These are phyloP conservation scores for Aspergillus oerlinghausenensis DNA, from an alignment of 2,329 filamentous ascomycete genomes.

Conservation along the genomic window DNA sequence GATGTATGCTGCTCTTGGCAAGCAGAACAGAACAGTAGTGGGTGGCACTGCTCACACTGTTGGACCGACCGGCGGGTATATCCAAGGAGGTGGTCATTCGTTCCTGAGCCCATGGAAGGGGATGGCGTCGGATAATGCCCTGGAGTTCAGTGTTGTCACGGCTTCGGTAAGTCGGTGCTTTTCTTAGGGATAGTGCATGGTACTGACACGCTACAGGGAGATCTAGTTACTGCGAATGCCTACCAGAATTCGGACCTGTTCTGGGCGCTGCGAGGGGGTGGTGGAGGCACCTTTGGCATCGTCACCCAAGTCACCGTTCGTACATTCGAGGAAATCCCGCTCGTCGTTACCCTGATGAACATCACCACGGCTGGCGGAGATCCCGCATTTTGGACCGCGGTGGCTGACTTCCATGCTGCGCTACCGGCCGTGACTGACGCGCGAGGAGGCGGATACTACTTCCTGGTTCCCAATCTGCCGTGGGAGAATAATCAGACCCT, in stretches of 20 bases:
- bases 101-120: conserved; percentile 46
- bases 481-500: conserved; percentile 25
- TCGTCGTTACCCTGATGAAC: conserved; percentile 24
- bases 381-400: conserved; percentile 19
- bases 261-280: conserved; percentile 40
- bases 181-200: background rate
- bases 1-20: conserved; percentile 2
- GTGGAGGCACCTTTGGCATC: conserved; percentile 17
- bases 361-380: conserved; percentile 13
- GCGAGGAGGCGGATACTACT: conserved; percentile 36
- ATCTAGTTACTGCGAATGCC: conserved; percentile 42
- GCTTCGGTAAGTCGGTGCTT: conserved; percentile 25
- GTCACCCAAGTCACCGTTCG: conserved; percentile 35
- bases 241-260: conserved; percentile 44
- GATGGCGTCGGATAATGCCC: conserved; percentile 48
- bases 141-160: conserved; percentile 47
- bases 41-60: conserved; percentile 12
- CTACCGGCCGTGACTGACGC: conserved; percentile 46
- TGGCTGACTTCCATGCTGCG: conserved; percentile 32
- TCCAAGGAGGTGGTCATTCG: conserved; percentile 40
- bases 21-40: background rate
- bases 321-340: conserved; percentile 37
- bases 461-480: conserved; percentile 29
- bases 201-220: conserved; percentile 25
- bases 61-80: conserved; percentile 31